Evolutionary conservation across 306 rosid genomes (phyloP).

Genomic region (Arachis hypogaea): DNA sequence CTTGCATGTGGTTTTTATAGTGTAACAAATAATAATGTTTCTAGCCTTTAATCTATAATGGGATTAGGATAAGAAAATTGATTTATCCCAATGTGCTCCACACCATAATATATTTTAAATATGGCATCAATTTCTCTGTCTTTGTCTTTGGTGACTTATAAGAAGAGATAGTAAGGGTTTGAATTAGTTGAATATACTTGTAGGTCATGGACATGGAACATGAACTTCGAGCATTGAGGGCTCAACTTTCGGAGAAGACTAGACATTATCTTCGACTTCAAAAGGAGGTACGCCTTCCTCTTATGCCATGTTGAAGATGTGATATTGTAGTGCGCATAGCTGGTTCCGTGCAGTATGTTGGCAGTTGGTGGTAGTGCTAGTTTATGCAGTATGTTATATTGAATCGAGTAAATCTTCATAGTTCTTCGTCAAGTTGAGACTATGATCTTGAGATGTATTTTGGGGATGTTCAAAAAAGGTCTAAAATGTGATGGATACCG

Average conservation of each 20-base stretch:
- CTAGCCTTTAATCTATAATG: neutral
- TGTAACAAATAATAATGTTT: neutral
- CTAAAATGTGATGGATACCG: neutral
- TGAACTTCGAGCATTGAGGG: slow-evolving; percentile 90
- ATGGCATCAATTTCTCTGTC: neutral
- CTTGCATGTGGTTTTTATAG: neutral
- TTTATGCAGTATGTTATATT: slow-evolving; percentile 20
- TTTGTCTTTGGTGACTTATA: slow-evolving; percentile 4
- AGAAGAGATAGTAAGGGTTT: neutral
- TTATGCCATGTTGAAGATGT: slow-evolving; percentile 15
- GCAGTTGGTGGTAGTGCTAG: neutral
- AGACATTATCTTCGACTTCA: slow-evolving; percentile 82
- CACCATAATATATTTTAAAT: slow-evolving; percentile 16
- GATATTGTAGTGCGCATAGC: neutral
- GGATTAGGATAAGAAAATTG: slow-evolving; percentile 1
- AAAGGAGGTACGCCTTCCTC: slow-evolving; percentile 70
- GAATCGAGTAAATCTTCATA: slow-evolving; percentile 1
- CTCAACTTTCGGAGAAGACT: slow-evolving; percentile 86
- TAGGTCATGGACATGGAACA: slow-evolving; percentile 99
- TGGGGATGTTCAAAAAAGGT: neutral
- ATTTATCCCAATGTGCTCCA: neutral
- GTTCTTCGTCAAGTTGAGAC: neutral
- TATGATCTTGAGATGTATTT: neutral
- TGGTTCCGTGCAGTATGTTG: neutral
- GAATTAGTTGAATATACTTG: slow-evolving; percentile 28